Base-by-base conservation (phyloP, 1,139 yeast species). In the Saccharomyces hybrid region DNA sequence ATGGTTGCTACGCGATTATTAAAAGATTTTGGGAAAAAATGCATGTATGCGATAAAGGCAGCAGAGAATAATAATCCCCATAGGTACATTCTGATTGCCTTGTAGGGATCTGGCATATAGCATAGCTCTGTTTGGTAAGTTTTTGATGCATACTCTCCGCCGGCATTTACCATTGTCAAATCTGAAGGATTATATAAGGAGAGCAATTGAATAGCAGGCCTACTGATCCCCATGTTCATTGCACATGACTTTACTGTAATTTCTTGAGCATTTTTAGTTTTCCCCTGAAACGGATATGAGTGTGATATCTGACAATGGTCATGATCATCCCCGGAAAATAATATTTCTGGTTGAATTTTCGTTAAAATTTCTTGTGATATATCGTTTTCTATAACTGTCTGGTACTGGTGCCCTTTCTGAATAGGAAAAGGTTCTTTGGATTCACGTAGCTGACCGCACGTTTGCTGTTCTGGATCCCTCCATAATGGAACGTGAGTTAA, bases 301-400 rank as follows among this genome's bases (percentile, higher is more conserved):
- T 90, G 97, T 11, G 73, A 71, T 13, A 87, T 80, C 59, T 86
- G 90, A 70, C 99, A 93, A 61, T 89, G 91, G 69, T 93, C 99
- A 71, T 93, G 99, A 68, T 93, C 99, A 67, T 93, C 99, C 0
- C 99, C 99, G 3, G 96, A 84, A 67, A 90, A 88, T 1, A 88
- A 77, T 7, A 85, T 72, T 16, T 74, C 73, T 0, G 99, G 99
- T 52, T 78, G 74, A 1, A 90, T 68, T 4, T 72, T 71, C 4
- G 75, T 66, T 46, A 93, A 69, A 7, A 93, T 77, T 20, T 77
- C 74, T 50, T 80, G 76, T 0, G 93, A 76, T 4, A 86, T 65
- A 4, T 78, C 79, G 30, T 79, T 75, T 44, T 82, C 83, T 16
- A 88, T 74, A 14, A 85, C 86, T 0, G 95, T 88, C 67, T 88